Base-by-base conservation (phyloP, 2,329 filamentous ascomycete genomes). In the Dothistroma septosporum region DNA sequence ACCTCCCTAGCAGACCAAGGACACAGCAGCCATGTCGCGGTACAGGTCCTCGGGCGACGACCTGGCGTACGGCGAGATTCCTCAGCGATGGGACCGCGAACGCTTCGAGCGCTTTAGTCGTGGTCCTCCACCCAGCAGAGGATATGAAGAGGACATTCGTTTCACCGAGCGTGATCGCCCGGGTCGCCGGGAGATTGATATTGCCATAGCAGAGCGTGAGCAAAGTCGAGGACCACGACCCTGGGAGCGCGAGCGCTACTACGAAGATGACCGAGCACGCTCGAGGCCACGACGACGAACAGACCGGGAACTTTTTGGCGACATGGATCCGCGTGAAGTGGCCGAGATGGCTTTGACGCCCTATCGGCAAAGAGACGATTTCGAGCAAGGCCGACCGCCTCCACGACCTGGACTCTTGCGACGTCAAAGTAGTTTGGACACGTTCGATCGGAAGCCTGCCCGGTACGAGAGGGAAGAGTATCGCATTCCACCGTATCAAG, bases 391-490 rank as follows among this genome's bases (percentile, higher is more conserved):
- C 62, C 53, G 57, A 57, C 52, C 83, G 82, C 78, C 79, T 50
- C 81, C 82, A 35, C 83, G 89, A 50, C 92, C 91, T 1, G 80
- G 81, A 32, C 82, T 92, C 64, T 72, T 94, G 55, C 85, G 92
- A 60, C 85, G 92, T 48, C 92, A 96, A 74, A 96, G 91, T 14
- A 96, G 91, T 56, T 81, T 96, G 44, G 92, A 96, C 74, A 96
- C 90, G 0, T 96, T 91, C 72, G 92, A 97, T 75, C 87, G 92
- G 53, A 86, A 86, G 31, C 88, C 90, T 1, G 68, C 81, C 33
- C 80, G 83, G 49, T 82, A 82, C 62, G 80, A 87, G 41, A 75
- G 82, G 21, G 84, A 86, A 55, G 85, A 89, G 63, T 86, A 87
- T 67, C 80, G 82, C n/a, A 80, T 84, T n/a, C 85, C 85, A 62